Conservation (phyloP, 192 early-diverging fungal species). For the Coemansia sp. region DNA sequence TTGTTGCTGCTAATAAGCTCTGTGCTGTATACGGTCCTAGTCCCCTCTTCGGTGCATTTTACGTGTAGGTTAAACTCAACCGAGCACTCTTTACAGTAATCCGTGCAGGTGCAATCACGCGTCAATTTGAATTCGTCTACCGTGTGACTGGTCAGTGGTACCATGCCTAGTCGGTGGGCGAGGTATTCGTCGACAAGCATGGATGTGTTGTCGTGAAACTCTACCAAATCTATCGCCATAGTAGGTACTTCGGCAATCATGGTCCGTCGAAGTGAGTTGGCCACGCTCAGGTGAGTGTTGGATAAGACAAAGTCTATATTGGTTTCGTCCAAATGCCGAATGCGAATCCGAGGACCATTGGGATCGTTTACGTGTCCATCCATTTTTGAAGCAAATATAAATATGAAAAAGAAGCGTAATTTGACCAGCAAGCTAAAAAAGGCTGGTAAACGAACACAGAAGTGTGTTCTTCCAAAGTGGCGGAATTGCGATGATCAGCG, state of each 20-base stretch:
- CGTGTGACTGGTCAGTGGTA: constrained; percentile 83
- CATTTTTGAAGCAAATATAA: constrained; percentile 13
- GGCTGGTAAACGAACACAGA: background rate
- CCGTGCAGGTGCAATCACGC: constrained; percentile 72
- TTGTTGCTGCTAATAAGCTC: constrained; percentile 81
- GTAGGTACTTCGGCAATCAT: constrained; percentile 99
- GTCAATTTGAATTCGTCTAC: constrained; percentile 85
- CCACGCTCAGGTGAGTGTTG: constrained; percentile 81
- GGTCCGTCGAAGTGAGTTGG: constrained; percentile 90
- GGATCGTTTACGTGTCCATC: constrained; percentile 33
- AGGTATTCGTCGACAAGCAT: constrained; percentile 96
- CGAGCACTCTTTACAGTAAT: constrained; percentile 90
- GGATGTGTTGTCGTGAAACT: constrained; percentile 91
- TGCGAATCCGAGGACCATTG: constrained; percentile 48
- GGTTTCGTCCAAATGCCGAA: constrained; percentile 41
- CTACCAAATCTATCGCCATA: constrained; percentile 97
- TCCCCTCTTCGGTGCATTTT: constrained; percentile 79
- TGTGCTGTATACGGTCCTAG: constrained; percentile 79
- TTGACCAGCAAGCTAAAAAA: too few relatives aligned
- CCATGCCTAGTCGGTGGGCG: constrained; percentile 93
- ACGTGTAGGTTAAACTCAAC: constrained; percentile 88
- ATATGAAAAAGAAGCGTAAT: background rate
- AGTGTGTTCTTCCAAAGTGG: background rate
- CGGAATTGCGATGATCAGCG: background rate
- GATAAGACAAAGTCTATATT: constrained; percentile 78